phyloP scores from a whole-genome alignment of 192 early-diverging fungal species.

The Gigaspora rosea region DNA sequence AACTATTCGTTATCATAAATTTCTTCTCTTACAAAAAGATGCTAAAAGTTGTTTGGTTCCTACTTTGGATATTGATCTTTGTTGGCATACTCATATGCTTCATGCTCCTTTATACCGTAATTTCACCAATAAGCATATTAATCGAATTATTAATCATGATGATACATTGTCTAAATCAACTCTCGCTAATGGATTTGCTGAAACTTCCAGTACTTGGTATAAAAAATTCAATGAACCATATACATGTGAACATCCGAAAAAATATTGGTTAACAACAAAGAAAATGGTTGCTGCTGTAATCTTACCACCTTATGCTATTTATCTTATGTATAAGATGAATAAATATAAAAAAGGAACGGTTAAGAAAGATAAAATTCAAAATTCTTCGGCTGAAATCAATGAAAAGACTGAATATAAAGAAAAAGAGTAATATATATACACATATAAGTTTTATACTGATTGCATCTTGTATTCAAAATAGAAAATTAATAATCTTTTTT shows the following conservation, averaged over 20 bases:
- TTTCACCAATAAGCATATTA: conserved; percentile 48
- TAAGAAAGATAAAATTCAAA: no score
- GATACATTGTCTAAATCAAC: conserved; percentile 42
- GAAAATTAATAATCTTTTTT: no score
- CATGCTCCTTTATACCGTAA: conserved; percentile 54
- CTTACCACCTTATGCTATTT: conserved; percentile 40
- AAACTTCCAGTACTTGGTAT: conserved; percentile 55
- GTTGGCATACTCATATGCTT: conserved; percentile 73
- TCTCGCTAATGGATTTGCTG: conserved; percentile 43
- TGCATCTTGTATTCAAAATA: no score
- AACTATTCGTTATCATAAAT: conserved; percentile 48
- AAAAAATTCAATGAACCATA: conserved; percentile 47
- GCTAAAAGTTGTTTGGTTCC: conserved; percentile 51
- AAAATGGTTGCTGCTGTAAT: conserved; percentile 33
- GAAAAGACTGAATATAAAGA: no score
- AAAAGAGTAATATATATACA: no score
- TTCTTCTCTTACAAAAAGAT: conserved; percentile 48
- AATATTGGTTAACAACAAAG: conserved; percentile 30
- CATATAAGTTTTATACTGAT: no score
- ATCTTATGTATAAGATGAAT: conserved; percentile 34
- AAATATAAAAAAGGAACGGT: conserved; percentile 28
- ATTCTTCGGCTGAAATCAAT: no score
- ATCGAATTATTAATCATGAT: conserved; percentile 63
- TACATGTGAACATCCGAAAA: conserved; percentile 34
- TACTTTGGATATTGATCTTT: conserved; percentile 66